A percentile compares a stretch with the other conserved stretches of the same genome.
Conservation (phyloP, 2,329 filamentous ascomycete species). For the Claviceps sp. region DNA sequence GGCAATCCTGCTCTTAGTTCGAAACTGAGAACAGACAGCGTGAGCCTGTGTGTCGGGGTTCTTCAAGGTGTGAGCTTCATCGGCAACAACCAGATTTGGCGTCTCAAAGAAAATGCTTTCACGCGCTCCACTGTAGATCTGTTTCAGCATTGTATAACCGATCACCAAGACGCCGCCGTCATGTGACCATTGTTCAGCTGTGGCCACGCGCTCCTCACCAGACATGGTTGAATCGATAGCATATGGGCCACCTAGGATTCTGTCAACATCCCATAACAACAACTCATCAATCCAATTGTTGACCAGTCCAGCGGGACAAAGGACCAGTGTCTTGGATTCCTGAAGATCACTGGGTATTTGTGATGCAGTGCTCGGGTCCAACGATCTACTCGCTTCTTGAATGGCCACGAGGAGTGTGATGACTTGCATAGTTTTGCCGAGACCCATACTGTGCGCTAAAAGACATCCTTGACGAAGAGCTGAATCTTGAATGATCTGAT, state of each 20-base stretch:
- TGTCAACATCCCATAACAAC: constrained; percentile 48
- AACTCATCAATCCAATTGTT: constrained; percentile 79
- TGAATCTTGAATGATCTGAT: constrained; percentile 54
- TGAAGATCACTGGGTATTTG: constrained; percentile 59
- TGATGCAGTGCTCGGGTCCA: constrained; percentile 37
- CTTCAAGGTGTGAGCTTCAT: constrained; percentile 76
- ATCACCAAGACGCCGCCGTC: constrained; percentile 63
- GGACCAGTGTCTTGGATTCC: constrained; percentile 50
- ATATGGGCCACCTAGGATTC: constrained; percentile 40
- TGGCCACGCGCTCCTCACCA: constrained; percentile 24
- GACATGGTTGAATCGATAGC: constrained; percentile 35
- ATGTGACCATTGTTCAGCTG: constrained; percentile 45
- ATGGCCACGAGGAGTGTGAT: constrained; percentile 72
- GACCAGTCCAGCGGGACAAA: constrained; percentile 63
- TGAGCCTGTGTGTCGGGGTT: constrained; percentile 43
- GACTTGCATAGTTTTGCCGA: constrained; percentile 87
- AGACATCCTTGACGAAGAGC: constrained; percentile 58
- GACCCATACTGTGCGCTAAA: constrained; percentile 79
- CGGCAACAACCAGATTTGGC: constrained; percentile 64
- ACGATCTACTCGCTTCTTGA: constrained; percentile 48
- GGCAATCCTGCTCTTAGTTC: constrained; percentile 60
- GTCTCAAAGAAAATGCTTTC: constrained; percentile 39
- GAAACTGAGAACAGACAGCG: constrained; percentile 42
- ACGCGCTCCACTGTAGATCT: constrained; percentile 22
- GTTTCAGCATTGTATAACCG: constrained; percentile 57